Base-by-base conservation (phyloP, 495 filamentous ascomycete species). In the Acidiella bohemica region DNA sequence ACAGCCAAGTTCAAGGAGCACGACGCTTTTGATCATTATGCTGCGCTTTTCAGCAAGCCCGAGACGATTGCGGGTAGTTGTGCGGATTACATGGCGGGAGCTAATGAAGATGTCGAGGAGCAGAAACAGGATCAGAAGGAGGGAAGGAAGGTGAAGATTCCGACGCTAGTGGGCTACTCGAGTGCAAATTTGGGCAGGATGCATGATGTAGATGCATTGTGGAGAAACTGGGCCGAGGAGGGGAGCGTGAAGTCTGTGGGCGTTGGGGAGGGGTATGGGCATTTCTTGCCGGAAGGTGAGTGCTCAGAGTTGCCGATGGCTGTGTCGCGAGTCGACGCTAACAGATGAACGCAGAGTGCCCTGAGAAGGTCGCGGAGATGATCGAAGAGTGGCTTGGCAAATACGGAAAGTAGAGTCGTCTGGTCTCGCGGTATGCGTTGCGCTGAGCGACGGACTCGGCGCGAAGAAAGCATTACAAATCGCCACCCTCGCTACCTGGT, bases 281-380 rank as follows among this genome's bases (percentile, higher is more conserved):
- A 75, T 60, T 73, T 65, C 51, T 31, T 67, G 16, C 60, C 64
- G 5, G 69, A 72, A 52, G n/a, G n/a, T n/a, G 67, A 71, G 54
- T 62, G 52, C n/a, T 59, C 61, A 12, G 57, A 65, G 27, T n/a
- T n/a, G n/a, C n/a, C n/a, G n/a, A n/a, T n/a, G n/a, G n/a, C n/a
- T n/a, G n/a, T n/a, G n/a, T n/a, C n/a, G n/a, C n/a, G n/a, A n/a
- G n/a, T n/a, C n/a, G n/a, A n/a, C n/a, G n/a, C n/a, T n/a, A n/a
- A n/a, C n/a, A n/a, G n/a, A n/a, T n/a, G n/a, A n/a, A n/a, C n/a
- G n/a, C n/a, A n/a, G 25, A 27, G 25, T 27, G 25, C n/a, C 25
- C 25, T 7, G 25, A 27, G 7, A 7, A 27, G 25, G n/a, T 27
- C n/a, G 25, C 25, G 25, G n/a, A n/a, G n/a, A 7, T 27, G 25